Conservation (phyloP, 2,329 filamentous ascomycete genomes). For the Zasmidium angulare region DNA sequence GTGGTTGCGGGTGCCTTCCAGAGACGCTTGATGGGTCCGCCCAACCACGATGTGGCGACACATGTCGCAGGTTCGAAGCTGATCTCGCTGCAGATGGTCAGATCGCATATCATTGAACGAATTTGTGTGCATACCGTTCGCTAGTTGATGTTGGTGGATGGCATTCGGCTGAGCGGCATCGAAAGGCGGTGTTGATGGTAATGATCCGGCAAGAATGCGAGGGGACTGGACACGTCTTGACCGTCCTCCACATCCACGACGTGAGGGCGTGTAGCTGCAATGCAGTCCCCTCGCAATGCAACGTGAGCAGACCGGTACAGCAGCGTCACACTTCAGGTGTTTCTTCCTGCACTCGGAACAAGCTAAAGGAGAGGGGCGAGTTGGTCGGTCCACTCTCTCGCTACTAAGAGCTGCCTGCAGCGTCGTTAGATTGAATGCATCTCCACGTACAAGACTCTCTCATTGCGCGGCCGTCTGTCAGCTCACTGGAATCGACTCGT, state of each 20-base stretch:
- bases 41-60: not conserved
- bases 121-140: not conserved
- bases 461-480: no score
- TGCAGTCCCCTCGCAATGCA: conserved; percentile 60
- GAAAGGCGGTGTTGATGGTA: conserved; percentile 54
- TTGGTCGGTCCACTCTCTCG: not conserved
- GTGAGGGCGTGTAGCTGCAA: conserved; percentile 72
- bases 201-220: conserved; percentile 44
- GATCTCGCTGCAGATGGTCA: not conserved
- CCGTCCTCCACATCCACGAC: conserved; percentile 69
- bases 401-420: not conserved
- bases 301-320: conserved; percentile 64
- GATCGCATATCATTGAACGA: not conserved
- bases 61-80: not conserved
- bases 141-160: not conserved
- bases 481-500: not conserved
- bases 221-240: conserved; percentile 30
- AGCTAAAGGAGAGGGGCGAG: conserved; percentile 22
- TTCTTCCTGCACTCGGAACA: conserved; percentile 51
- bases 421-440: not conserved
- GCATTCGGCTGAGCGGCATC: conserved; percentile 25
- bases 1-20: not conserved
- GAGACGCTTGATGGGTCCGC: not conserved
- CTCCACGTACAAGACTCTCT: no score
- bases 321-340: conserved; percentile 75